Percentiles rank a stretch among this genome's conserved stretches.
These are phyloP conservation scores for Polytolypa hystricis DNA, from an alignment of 2,329 filamentous ascomycete species.

Conservation along the genomic window DNA sequence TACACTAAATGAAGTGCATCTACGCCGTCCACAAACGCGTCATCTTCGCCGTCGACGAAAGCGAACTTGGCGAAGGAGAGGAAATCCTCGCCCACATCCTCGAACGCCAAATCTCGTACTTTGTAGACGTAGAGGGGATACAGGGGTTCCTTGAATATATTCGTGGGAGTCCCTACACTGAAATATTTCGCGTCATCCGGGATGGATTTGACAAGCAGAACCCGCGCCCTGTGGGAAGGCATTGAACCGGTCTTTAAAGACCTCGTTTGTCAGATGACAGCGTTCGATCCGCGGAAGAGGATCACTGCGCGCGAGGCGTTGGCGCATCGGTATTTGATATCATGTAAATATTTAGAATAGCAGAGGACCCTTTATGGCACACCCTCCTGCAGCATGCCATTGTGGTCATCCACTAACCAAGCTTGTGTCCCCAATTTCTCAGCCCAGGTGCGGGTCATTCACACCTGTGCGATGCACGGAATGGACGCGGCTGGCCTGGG, in stretches of 20 bases:
- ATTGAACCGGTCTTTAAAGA: constrained; percentile 31
- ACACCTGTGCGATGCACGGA: too few relatives aligned
- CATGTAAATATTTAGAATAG: not conserved
- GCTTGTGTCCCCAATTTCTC: too few relatives aligned
- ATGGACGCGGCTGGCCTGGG: too few relatives aligned
- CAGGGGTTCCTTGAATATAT: constrained; percentile 30
- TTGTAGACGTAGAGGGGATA: constrained; percentile 30
- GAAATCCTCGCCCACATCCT: constrained; percentile 30
- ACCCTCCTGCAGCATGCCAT: too few relatives aligned
- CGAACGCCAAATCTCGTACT: constrained; percentile 35
- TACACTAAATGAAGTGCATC: constrained; percentile 25
- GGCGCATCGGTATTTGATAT: constrained; percentile 16
- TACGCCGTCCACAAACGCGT: constrained; percentile 34
- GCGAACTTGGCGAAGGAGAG: constrained; percentile 21
- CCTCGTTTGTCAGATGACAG: constrained; percentile 29
- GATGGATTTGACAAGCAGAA: constrained; percentile 28
- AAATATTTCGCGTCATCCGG: constrained; percentile 25
- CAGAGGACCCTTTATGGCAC: too few relatives aligned
- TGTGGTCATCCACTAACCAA: too few relatives aligned
- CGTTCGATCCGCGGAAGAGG: constrained; percentile 30
- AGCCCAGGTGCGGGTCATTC: too few relatives aligned
- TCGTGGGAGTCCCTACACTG: constrained; percentile 26
- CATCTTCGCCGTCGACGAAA: constrained; percentile 28
- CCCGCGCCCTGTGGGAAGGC: constrained; percentile 28
- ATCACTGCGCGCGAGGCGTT: constrained; percentile 32